Base-by-base conservation (phyloP, 2,329 filamentous ascomycete species). In the Colletotrichum sp. region DNA sequence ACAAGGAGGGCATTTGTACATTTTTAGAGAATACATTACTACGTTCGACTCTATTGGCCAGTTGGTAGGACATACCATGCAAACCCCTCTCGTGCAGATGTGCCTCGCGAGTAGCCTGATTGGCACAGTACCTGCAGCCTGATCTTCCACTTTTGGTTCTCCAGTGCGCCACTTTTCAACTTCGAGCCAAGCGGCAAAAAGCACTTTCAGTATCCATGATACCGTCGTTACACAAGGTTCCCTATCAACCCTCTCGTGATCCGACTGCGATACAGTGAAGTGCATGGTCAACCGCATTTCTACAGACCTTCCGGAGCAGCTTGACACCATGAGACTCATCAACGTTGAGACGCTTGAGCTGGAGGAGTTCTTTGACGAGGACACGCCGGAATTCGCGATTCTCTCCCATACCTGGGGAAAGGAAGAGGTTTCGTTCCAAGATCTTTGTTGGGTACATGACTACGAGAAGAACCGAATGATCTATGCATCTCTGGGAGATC, bases 341-440 rank as follows among this genome's bases (percentile, higher is more conserved):
- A 28, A 72, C 4, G 55, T 27, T 0, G 1, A 69, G 2, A 36
- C 32, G 6, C 48, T 69, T 8, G 36, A 65, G n/a, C 13, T 74
- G 3, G 18, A 69, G 16, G 72, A 61, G 1, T 71, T 66, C 15
- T 32, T 71, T 15, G 68, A 66, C 13, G 48, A 30, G 1, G 6
- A n/a, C 7, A 30, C 52, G 0, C 48, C 67, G 0, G 0, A 0
- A 1, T 80, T 80, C 5, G 78, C 78, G 8, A 77, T 78, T 6
- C 34, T 79, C 5, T 79, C 78, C 4, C 78, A 78, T 25, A 76
- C 76, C 1, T 79, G 76, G 78, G 61, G 39, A n/a, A 69, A 65
- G 4, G 18, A 66, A 5, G 78, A 80, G 30, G 70, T 79, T 4
- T 67, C 66, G 2, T 78, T 76, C 55, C 36, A 78, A 64, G 74